A percentile compares a stretch with the other conserved stretches of the same genome.
Evolutionary conservation across 179 eudicot species (phyloP).

Genomic region (Spergularia azorica): DNA sequence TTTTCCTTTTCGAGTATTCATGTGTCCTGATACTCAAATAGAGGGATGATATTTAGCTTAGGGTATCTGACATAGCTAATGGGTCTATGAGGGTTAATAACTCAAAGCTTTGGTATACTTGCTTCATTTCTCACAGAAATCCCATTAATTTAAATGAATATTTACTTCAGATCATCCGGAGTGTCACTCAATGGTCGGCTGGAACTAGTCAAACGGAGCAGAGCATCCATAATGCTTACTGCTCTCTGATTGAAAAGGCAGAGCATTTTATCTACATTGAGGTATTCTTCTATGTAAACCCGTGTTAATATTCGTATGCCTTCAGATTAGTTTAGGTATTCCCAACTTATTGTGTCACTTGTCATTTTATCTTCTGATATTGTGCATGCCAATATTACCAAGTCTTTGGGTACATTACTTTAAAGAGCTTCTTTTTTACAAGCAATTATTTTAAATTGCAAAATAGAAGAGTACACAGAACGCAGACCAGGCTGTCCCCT

Average conservation of each 20-base stretch:
- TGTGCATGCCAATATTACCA: neutral
- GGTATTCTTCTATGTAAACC: conserved; percentile 43
- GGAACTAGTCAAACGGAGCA: conserved; percentile 97
- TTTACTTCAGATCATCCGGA: conserved; percentile 65
- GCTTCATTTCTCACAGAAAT: neutral
- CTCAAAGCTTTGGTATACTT: neutral
- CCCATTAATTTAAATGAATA: neutral
- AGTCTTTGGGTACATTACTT: neutral
- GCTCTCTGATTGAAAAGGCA: conserved; percentile 90
- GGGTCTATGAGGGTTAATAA: neutral
- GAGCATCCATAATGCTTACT: conserved; percentile 91
- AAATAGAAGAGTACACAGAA: too few relatives aligned
- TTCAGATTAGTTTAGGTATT: neutral
- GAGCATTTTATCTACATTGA: conserved; percentile 89
- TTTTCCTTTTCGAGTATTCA: neutral
- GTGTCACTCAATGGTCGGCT: conserved; percentile 99
- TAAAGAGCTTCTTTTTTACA: too few relatives aligned
- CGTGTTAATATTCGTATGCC: neutral
- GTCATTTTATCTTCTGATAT: neutral
- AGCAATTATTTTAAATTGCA: too few relatives aligned
- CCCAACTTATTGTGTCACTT: neutral
- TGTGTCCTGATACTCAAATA: neutral
- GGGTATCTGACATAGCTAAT: conserved; percentile 10
- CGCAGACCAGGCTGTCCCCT: too few relatives aligned
- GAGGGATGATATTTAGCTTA: neutral